phyloP scores from a whole-genome alignment of 129 eudicot genomes.

The Lactuca saligna region DNA sequence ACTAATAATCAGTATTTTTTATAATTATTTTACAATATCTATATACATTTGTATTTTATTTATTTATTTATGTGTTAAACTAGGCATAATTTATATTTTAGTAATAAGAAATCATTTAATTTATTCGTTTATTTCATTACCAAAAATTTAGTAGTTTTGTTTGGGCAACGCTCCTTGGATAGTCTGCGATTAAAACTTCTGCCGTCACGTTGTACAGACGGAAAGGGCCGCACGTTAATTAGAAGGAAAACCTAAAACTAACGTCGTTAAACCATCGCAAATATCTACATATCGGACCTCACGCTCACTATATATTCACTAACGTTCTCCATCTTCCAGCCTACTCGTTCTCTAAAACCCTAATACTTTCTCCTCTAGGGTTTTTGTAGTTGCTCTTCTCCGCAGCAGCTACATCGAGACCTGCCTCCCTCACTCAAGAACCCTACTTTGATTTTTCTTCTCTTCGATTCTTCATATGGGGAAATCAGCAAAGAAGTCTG shows the following conservation, averaged over 20 bases:
- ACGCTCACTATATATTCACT: slow-evolving; percentile 22
- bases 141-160: too few relatives aligned
- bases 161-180: not conserved
- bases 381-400: slow-evolving; percentile 12
- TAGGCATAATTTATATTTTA: too few relatives aligned
- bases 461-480: slow-evolving; percentile 30
- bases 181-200: not conserved
- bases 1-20: too few relatives aligned
- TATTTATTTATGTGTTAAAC: too few relatives aligned
- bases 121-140: too few relatives aligned
- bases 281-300: slow-evolving; percentile 21
- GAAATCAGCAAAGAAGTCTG: slow-evolving; percentile 60
- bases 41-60: too few relatives aligned
- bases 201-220: slow-evolving; percentile 27
- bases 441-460: slow-evolving; percentile 27
- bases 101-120: too few relatives aligned
- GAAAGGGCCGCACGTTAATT: slow-evolving; percentile 4
- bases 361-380: slow-evolving; percentile 22
- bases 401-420: slow-evolving; percentile 22
- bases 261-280: slow-evolving; percentile 21
- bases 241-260: slow-evolving; percentile 23
- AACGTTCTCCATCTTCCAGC: slow-evolving; percentile 1
- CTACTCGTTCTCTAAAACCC: slow-evolving; percentile 29
- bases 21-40: too few relatives aligned
- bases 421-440: slow-evolving; percentile 14